These are phyloP conservation scores for Penicillium argentinense DNA, from an alignment of 495 filamentous ascomycete species.

Conservation along the genomic window DNA sequence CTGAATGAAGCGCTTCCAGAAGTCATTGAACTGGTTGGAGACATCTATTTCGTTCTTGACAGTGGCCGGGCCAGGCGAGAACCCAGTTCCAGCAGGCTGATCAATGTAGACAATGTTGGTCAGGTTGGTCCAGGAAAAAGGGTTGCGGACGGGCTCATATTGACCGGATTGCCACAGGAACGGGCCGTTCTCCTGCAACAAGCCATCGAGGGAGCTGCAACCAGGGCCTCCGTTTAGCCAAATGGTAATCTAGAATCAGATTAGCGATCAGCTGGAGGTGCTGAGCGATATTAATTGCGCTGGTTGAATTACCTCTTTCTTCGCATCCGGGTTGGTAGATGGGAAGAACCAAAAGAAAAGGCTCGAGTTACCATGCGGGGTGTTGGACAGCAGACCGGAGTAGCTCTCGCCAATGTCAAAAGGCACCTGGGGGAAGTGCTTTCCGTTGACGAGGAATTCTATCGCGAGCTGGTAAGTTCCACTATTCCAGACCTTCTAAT, in stretches of 20 bases:
- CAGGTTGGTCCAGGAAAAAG: conserved; percentile 69
- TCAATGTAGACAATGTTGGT: conserved; percentile 77
- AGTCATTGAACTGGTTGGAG: conserved; percentile 66
- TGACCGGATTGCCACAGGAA: conserved; percentile 74
- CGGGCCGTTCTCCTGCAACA: conserved; percentile 76
- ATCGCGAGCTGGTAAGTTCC: not conserved
- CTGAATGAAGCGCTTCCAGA: conserved; percentile 68
- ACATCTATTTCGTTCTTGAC: conserved; percentile 65
- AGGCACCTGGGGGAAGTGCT: conserved; percentile 65
- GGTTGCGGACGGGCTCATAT: conserved; percentile 60
- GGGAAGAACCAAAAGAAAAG: conserved; percentile 84
- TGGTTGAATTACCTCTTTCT: conserved; percentile 58
- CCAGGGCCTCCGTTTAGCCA: conserved; percentile 73
- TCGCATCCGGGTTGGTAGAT: conserved; percentile 50
- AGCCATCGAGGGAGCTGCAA: conserved; percentile 66
- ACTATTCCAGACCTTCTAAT: not conserved
- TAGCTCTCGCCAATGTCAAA: conserved; percentile 79
- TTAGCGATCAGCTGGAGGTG: not conserved
- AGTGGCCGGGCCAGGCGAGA: conserved; percentile 60
- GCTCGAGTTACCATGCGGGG: conserved; percentile 45
- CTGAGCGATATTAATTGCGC: not conserved
- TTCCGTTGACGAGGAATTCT: conserved; percentile 67
- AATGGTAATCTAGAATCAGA: conserved; percentile 55
- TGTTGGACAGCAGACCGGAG: conserved; percentile 72
- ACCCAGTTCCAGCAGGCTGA: conserved; percentile 77